Conservation (phyloP, 2,329 filamentous ascomycete species). For the Zopfia rhizophila region DNA sequence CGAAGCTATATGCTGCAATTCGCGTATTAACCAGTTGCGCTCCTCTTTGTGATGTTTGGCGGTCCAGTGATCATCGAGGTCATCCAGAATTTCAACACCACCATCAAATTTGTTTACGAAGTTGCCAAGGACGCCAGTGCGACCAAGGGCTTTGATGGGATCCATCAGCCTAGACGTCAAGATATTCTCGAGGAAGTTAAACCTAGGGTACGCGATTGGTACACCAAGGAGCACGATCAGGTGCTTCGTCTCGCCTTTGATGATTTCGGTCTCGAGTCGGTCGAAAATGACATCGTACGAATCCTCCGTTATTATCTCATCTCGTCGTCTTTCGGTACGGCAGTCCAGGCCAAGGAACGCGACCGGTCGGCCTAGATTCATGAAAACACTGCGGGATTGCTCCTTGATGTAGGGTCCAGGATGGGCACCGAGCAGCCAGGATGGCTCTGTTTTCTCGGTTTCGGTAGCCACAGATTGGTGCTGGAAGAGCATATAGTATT, state of each 20-base stretch:
- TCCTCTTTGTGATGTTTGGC: constrained; percentile 94
- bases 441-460: constrained; percentile 84
- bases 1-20: constrained; percentile 91
- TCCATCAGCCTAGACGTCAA: constrained; percentile 87
- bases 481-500: constrained; percentile 99
- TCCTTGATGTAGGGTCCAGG: constrained; percentile 93
- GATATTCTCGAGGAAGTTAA: constrained; percentile 71
- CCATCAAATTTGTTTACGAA: constrained; percentile 91
- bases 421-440: constrained; percentile 83
- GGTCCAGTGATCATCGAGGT: constrained; percentile 97
- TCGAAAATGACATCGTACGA: constrained; percentile 91
- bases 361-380: constrained; percentile 81
- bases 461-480: constrained; percentile 89
- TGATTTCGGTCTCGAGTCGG: constrained; percentile 81
- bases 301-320: constrained; percentile 81
- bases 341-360: constrained; percentile 90
- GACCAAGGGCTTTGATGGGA: constrained; percentile 87
- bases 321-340: constrained; percentile 86
- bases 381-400: constrained; percentile 83
- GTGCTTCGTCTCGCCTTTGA: constrained; percentile 87
- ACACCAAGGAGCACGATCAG: constrained; percentile 88
- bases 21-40: constrained; percentile 85
- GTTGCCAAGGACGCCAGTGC: constrained; percentile 79
- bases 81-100: constrained; percentile 89
- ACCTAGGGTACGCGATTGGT: constrained; percentile 58